Conservation (phyloP, 306 rosid genomes). For the Prunus armeniaca region DNA sequence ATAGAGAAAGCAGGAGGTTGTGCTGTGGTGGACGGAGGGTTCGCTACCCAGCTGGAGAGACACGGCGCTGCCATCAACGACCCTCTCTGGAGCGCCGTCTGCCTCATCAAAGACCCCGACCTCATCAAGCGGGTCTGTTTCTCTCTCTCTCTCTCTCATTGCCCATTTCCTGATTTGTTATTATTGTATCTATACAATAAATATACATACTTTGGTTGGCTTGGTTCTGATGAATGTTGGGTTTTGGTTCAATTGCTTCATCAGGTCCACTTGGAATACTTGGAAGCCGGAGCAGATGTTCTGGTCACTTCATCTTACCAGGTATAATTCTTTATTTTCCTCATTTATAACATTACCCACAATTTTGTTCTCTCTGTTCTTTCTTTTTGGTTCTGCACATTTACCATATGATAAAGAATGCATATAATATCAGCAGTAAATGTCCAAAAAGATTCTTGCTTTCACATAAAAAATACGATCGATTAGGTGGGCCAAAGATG, state of each 20-base stretch:
- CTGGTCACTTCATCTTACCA: slow-evolving; percentile 89
- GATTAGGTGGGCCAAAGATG: background rate
- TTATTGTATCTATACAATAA: background rate
- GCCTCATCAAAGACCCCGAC: slow-evolving; percentile 61
- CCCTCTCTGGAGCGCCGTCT: slow-evolving; percentile 86
- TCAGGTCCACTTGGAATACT: slow-evolving; percentile 79
- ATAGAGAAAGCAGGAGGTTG: slow-evolving; percentile 68
- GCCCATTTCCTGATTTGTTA: background rate
- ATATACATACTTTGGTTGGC: background rate
- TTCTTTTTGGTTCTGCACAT: background rate
- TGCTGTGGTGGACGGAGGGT: slow-evolving; percentile 74
- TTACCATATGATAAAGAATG: background rate
- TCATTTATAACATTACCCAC: background rate
- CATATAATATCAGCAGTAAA: background rate
- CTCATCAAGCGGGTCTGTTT: slow-evolving; percentile 56
- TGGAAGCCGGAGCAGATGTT: slow-evolving; percentile 83
- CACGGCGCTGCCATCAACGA: slow-evolving; percentile 76
- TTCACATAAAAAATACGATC: background rate
- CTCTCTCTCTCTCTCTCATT: background rate
- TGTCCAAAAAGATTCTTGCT: background rate
- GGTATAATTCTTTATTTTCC: slow-evolving; percentile 32
- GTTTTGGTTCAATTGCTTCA: background rate
- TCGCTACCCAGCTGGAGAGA: slow-evolving; percentile 79
- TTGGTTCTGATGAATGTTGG: background rate
- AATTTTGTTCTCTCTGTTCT: background rate